Conservation (phyloP, 2,329 filamentous ascomycete genomes). For the Aspergillus sclerotialis region DNA sequence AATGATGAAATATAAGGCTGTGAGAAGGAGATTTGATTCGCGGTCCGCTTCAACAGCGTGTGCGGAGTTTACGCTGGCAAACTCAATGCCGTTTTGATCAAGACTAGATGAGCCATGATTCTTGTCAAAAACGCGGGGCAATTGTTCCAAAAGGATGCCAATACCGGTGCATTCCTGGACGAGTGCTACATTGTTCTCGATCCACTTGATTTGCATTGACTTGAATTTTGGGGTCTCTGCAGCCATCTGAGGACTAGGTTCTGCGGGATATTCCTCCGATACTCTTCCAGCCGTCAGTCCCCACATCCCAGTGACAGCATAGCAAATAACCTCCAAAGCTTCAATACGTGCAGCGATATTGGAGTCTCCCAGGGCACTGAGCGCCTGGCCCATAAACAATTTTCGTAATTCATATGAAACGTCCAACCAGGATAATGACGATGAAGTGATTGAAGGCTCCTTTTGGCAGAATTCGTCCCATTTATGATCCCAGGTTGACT, state of each 20-base stretch:
- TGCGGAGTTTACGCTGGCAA: slow-evolving; percentile 25
- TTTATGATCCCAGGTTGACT: slow-evolving; percentile 67
- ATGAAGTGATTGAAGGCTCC: slow-evolving; percentile 19
- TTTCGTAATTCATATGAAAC: slow-evolving; percentile 47
- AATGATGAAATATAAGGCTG: slow-evolving; percentile 35
- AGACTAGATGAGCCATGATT: slow-evolving; percentile 18
- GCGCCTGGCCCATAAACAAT: slow-evolving; percentile 33
- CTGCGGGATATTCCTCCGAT: slow-evolving; percentile 21
- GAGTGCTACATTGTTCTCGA: slow-evolving; percentile 35
- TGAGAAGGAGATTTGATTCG: slow-evolving; percentile 37
- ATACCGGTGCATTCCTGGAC: slow-evolving; percentile 31
- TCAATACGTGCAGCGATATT: slow-evolving; percentile 38
- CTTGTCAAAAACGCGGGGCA: slow-evolving; percentile 34
- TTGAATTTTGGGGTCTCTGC: slow-evolving; percentile 40
- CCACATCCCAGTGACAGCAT: slow-evolving; percentile 63
- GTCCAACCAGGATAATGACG: slow-evolving; percentile 58
- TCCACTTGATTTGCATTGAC: slow-evolving; percentile 42
- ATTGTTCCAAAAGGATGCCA: slow-evolving; percentile 27
- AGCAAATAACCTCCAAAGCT: slow-evolving; percentile 41
- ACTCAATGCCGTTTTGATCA: slow-evolving; percentile 19
- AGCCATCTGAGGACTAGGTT: slow-evolving; percentile 30
- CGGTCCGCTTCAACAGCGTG: slow-evolving; percentile 31
- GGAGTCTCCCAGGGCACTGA: slow-evolving; percentile 30
- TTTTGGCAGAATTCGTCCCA: slow-evolving; percentile 55
- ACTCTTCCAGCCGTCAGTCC: slow-evolving; percentile 53